Evolutionary conservation across 2,329 filamentous ascomycete species (phyloP).

Genomic region (Diplodia scrobiculata): DNA sequence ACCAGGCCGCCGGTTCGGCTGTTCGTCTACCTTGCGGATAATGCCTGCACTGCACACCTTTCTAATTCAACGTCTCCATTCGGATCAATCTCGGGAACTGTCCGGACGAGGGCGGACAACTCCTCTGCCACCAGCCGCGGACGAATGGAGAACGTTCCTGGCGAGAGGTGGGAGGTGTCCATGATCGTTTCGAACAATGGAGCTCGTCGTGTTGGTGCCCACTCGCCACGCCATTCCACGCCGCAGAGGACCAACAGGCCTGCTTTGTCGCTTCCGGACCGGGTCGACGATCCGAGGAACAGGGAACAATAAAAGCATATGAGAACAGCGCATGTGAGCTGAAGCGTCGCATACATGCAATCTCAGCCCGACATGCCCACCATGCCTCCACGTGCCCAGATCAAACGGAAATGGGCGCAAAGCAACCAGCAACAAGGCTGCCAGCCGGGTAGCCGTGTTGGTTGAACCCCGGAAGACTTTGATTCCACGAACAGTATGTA

Average conservation of each 20-base stretch:
- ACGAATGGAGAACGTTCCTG: not conserved
- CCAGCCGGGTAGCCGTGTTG: not conserved
- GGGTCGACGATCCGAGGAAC: too few relatives aligned
- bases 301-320: not conserved
- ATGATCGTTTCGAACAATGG: too few relatives aligned
- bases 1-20: slow-evolving; percentile 14
- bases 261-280: not conserved
- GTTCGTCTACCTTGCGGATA: not conserved
- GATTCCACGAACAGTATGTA: too few relatives aligned
- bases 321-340: too few relatives aligned
- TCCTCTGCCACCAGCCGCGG: not conserved
- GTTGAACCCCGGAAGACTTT: too few relatives aligned
- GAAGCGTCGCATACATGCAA: too few relatives aligned
- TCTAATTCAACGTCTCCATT: slow-evolving; percentile 1
- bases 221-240: slow-evolving; percentile 11
- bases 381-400: not conserved
- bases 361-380: too few relatives aligned
- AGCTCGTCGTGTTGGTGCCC: not conserved
- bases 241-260: not conserved
- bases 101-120: not conserved
- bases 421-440: not conserved
- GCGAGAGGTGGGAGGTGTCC: not conserved
- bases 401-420: not conserved
- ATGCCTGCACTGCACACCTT: not conserved
- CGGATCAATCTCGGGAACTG: slow-evolving; percentile 2